These are phyloP conservation scores for Chlorociboria aeruginascens DNA, from an alignment of 495 filamentous ascomycete species.

Conservation along the genomic window DNA sequence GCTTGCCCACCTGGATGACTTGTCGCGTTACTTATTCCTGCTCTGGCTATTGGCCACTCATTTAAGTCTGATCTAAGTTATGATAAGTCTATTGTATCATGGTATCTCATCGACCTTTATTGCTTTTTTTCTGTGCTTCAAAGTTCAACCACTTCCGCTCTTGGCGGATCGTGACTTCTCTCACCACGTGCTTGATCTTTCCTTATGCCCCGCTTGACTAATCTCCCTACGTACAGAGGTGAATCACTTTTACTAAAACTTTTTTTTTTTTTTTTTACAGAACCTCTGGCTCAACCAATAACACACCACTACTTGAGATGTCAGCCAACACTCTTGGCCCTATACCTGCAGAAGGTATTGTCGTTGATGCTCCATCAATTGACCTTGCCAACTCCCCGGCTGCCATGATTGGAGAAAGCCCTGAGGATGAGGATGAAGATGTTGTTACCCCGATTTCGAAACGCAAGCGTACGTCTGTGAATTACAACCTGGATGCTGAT, in stretches of 20 bases:
- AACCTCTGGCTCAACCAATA: not conserved
- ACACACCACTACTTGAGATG: not conserved
- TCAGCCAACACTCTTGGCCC: not conserved
- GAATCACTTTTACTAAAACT: constrained; percentile 1
- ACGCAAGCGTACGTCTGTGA: constrained; percentile 34
- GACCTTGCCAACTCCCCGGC: constrained; percentile 3
- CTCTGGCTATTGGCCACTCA: too few species aligned
- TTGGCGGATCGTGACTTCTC: too few species aligned
- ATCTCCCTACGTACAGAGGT: not conserved
- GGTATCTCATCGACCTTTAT: too few species aligned
- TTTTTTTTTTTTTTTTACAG: not conserved
- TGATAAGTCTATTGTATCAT: too few species aligned
- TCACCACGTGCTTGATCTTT: too few species aligned
- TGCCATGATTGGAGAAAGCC: constrained; percentile 3
- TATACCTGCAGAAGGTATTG: constrained; percentile 1
- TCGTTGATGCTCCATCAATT: constrained; percentile 12
- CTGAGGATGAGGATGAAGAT: constrained; percentile 16
- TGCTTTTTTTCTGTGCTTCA: too few species aligned
- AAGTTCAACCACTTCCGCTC: too few species aligned
- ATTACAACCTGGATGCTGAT: constrained; percentile 28
- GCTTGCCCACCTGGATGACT: too few species aligned
- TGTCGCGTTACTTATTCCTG: too few species aligned
- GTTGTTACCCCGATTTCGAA: constrained; percentile 27
- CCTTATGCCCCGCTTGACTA: too few species aligned
- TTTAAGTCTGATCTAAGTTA: too few species aligned